These are phyloP conservation scores for Cytospora chrysosperma DNA, from an alignment of 2,329 filamentous ascomycete species.

Conservation along the genomic window DNA sequence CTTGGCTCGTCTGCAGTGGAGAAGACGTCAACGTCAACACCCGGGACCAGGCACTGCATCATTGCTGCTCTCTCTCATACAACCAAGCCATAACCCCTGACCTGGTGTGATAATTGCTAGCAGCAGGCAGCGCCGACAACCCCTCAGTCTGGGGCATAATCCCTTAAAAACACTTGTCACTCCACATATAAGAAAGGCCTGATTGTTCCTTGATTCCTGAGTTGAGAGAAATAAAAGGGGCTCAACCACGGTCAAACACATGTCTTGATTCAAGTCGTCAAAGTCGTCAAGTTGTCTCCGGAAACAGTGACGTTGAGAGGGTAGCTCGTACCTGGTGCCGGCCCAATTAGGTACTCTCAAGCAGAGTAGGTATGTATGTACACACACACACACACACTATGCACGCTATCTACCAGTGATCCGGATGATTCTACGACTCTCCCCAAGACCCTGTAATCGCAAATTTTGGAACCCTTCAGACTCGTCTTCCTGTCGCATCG, in stretches of 20 bases:
- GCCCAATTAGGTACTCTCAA: neutral
- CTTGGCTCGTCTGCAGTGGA: neutral
- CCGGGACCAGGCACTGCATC: neutral
- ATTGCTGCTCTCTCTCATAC: neutral
- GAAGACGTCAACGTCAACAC: neutral
- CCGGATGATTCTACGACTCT: slow-evolving; percentile 3
- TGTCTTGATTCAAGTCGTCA: neutral
- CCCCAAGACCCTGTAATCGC: neutral
- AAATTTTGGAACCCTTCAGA: neutral
- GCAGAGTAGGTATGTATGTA: slow-evolving; percentile 4
- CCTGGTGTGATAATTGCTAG: neutral
- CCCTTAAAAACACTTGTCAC: neutral
- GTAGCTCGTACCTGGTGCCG: slow-evolving; percentile 5
- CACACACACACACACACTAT: too few species aligned
- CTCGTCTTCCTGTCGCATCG: neutral
- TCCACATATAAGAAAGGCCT: neutral
- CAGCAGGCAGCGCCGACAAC: neutral
- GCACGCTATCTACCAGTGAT: slow-evolving; percentile 4
- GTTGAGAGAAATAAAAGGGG: neutral
- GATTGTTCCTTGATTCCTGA: neutral
- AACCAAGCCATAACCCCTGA: neutral
- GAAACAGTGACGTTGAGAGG: slow-evolving; percentile 12
- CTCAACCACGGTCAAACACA: neutral
- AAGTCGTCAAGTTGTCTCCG: neutral
- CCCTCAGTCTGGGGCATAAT: neutral